phyloP scores from a whole-genome alignment of 2,329 filamentous ascomycete species.

The Cordyceps cicadae region DNA sequence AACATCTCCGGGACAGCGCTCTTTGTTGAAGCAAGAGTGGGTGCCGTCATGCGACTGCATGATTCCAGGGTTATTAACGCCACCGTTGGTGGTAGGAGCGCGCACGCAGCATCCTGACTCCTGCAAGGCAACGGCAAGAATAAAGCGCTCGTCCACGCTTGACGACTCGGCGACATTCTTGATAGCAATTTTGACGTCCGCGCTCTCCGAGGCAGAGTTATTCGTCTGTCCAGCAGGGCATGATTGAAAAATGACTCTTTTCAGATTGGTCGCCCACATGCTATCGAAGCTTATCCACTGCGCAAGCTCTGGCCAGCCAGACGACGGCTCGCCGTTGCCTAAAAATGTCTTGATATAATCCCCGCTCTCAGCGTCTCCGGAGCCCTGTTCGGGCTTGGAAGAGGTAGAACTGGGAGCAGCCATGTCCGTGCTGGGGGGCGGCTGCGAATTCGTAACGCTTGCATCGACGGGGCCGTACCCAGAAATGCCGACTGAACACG shows the following conservation, averaged over 20 bases:
- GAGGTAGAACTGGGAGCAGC: not conserved
- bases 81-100: not conserved
- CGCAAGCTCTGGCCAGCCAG: too few species aligned
- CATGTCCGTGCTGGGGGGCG: not conserved
- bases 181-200: not conserved
- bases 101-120: constrained; percentile 17
- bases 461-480: not conserved
- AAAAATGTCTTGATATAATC: not conserved
- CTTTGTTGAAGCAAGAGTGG: not conserved
- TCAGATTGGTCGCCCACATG: too few species aligned
- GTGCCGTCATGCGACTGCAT: constrained; percentile 7
- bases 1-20: not conserved
- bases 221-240: too few species aligned
- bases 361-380: not conserved
- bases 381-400: not conserved
- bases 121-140: constrained; percentile 24
- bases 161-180: not conserved
- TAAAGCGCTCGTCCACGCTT: constrained; percentile 7
- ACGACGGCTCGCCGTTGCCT: not conserved
- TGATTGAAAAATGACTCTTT: too few species aligned
- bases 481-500: not conserved
- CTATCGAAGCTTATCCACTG: too few species aligned
- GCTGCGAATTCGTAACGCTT: not conserved
- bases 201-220: not conserved
- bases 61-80: constrained; percentile 1